phyloP scores from a whole-genome alignment of 2,329 filamentous ascomycete genomes.

The Falciphora oryzae region DNA sequence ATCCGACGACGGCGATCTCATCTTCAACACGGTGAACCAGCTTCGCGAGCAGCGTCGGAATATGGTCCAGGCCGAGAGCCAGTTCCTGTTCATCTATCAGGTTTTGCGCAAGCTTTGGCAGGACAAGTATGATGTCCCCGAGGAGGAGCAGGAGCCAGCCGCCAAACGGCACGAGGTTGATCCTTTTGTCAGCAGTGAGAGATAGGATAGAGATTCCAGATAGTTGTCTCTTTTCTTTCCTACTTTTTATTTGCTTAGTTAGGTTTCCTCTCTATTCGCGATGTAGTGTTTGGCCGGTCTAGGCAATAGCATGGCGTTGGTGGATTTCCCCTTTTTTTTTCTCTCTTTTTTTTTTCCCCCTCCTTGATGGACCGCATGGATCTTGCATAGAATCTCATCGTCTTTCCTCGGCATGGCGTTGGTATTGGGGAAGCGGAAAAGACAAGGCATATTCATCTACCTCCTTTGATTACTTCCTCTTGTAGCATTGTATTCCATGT shows the following conservation, averaged over 20 bases:
- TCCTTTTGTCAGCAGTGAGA: conserved; percentile 29
- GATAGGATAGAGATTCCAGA: background rate
- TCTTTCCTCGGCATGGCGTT: background rate
- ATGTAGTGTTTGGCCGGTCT: background rate
- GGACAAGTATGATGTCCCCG: conserved; percentile 49
- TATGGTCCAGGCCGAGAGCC: conserved; percentile 89
- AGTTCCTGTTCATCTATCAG: conserved; percentile 85
- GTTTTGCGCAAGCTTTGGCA: conserved; percentile 71
- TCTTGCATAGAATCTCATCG: background rate
- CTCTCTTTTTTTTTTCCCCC: conserved; percentile 1
- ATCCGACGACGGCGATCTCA: conserved; percentile 20
- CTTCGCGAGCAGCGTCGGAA: conserved; percentile 83
- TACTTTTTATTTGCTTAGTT: background rate
- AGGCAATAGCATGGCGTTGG: background rate
- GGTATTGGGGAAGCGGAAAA: background rate
- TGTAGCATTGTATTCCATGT: no score
- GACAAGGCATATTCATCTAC: background rate
- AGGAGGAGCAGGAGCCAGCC: conserved; percentile 37
- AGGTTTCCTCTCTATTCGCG: background rate
- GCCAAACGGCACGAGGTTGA: conserved; percentile 50
- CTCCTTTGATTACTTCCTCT: no score
- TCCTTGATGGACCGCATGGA: background rate
- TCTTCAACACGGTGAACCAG: conserved; percentile 72
- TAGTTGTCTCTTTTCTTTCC: conserved; percentile 2
- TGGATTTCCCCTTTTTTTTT: background rate